Percentiles rank a stretch among this genome's conserved stretches.
Evolutionary conservation across 139 green algal genomes (phyloP).

Genomic region (Haematococcus lacustris): DNA sequence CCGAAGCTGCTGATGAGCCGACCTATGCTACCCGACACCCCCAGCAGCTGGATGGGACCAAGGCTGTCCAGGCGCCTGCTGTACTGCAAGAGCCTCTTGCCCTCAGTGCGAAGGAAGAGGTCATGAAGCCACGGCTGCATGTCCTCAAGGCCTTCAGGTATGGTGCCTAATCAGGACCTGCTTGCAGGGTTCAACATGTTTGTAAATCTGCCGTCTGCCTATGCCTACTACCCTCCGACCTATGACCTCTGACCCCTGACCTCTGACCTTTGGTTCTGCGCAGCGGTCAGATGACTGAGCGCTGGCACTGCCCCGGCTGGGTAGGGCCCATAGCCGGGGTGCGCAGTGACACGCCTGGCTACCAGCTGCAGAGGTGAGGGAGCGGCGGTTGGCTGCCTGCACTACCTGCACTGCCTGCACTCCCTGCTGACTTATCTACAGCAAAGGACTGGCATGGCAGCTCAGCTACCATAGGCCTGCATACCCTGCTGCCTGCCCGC

Average conservation of each 20-base stretch:
- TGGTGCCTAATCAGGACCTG: too few relatives aligned
- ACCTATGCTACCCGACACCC: too few relatives aligned
- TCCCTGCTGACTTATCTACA: neutral
- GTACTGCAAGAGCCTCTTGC: too few relatives aligned
- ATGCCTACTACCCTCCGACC: constrained; percentile 23
- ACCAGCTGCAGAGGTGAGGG: constrained; percentile 7
- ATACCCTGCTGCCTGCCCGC: neutral
- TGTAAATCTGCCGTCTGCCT: neutral
- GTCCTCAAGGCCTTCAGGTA: too few relatives aligned
- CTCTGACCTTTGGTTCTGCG: too few relatives aligned
- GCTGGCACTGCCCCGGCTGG: constrained; percentile 33
- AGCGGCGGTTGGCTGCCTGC: neutral
- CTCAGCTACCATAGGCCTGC: neutral
- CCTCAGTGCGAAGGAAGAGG: too few relatives aligned
- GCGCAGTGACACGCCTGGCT: constrained; percentile 10
- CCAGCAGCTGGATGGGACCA: too few relatives aligned
- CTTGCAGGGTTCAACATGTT: too few relatives aligned
- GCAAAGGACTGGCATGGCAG: neutral
- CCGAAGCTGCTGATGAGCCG: too few relatives aligned
- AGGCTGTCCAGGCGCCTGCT: too few relatives aligned
- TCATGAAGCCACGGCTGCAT: too few relatives aligned
- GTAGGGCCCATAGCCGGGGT: constrained; percentile 25
- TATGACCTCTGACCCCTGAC: too few relatives aligned
- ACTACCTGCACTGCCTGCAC: neutral
- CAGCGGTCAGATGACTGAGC: constrained; percentile 34